Evolutionary conservation across 352 stramenopile species (phyloP), one percentile per base, ranked within the genome.

Genomic region (Phytophthora ohioensis): DNA sequence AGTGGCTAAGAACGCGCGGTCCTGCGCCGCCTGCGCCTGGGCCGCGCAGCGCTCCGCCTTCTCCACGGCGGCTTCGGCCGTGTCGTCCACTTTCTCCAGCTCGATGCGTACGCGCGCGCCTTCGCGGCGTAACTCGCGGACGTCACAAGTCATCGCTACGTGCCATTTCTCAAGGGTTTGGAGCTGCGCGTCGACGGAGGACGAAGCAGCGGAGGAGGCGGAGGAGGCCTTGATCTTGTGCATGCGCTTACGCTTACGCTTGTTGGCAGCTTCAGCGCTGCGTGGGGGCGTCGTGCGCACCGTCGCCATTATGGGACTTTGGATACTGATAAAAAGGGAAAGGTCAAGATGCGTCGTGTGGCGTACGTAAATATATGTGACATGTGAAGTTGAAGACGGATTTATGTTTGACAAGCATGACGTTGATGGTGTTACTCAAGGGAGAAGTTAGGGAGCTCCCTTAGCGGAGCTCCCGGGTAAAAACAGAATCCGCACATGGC

Each of bases 41-140:
- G 72, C 52, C 6, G 39, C 58, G 46, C 71, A 80, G 2, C 27
- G 21, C 41, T 85, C 71, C 0, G 83, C 67, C 41, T 75, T 73
- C 53, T 76, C 72, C 9, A 80, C 71, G 9, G 80, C 74, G 0
- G 51, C 51, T 31, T 88, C 80, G 0, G 78, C 74, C 6, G 56
- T 42, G 46, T 82, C 71, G 30, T 80, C 75, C 38, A 85, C 42
- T 53, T 83, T 84, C 31, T 73, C 69, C 17, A 90, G 56, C 55
- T 90, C 79, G 1, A 75, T 49, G 0, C 81, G 78, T 31, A 90
- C 80, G 30, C 61, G 54, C 32, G 68, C 64, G 46, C 76, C 67
- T 30, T 83, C 73, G 31, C 68, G 65, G 5, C 76, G 62, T 5
- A 83, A 43, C 49, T 83, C 76, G 0, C 55, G 39, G 47, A 83